phyloP scores from a whole-genome alignment of 306 rosid species.

The Begonia loranthoides region DNA sequence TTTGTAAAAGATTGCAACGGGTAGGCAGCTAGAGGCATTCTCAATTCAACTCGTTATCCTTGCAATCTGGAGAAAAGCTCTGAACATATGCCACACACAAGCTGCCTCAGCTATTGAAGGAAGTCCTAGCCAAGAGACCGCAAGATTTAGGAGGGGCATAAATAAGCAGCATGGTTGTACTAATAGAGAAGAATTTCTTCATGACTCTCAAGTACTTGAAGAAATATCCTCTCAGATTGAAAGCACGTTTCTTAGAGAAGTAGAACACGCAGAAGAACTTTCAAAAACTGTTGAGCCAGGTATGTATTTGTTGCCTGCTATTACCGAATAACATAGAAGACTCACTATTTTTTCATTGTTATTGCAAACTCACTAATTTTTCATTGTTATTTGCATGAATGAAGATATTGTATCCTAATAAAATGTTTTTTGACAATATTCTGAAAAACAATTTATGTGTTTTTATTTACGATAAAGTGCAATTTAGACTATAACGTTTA shows the following conservation, averaged over 20 bases:
- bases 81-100: conserved; percentile 94
- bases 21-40: conserved; percentile 81
- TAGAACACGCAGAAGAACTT: conserved; percentile 83
- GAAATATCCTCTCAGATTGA: conserved; percentile 59
- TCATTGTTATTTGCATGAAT: too few species aligned
- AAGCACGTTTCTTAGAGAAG: conserved; percentile 72
- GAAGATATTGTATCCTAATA: too few species aligned
- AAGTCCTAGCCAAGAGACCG: conserved; percentile 71
- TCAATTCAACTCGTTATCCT: conserved; percentile 95
- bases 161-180: conserved; percentile 44
- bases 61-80: conserved; percentile 97
- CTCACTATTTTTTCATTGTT: too few species aligned
- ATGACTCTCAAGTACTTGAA: conserved; percentile 30
- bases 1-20: conserved; percentile 38
- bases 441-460: too few species aligned
- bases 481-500: too few species aligned
- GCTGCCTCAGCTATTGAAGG: conserved; percentile 99
- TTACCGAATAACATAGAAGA: neutral
- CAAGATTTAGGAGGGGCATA: conserved; percentile 51
- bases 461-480: too few species aligned
- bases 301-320: conserved; percentile 18
- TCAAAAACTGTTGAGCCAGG: conserved; percentile 84
- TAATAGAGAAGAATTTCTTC: conserved; percentile 42
- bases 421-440: too few species aligned
- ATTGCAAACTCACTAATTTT: too few species aligned